A percentile compares a stretch with the other conserved stretches of the same genome.
Conservation (phyloP, 139 green algal genomes). For the Micromonas commoda region DNA sequence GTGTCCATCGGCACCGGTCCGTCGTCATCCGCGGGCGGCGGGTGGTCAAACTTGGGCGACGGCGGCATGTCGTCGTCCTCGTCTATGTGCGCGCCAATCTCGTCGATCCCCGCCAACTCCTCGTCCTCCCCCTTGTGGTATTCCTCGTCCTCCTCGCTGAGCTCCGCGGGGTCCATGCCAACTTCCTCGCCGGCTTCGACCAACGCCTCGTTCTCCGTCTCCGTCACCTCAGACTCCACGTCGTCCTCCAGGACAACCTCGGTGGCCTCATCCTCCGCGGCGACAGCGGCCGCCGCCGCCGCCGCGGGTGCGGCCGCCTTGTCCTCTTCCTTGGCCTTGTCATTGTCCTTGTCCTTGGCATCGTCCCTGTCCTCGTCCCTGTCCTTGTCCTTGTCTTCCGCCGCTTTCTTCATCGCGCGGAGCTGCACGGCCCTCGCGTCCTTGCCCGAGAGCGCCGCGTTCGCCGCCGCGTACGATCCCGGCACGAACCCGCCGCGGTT, state of each 20-base stretch:
- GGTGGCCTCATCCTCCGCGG: neutral
- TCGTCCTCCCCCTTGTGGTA: conserved; percentile 24
- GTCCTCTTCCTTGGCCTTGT: neutral
- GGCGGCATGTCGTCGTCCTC: neutral
- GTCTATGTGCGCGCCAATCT: neutral
- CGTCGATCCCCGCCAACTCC: neutral
- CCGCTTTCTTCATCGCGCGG: neutral
- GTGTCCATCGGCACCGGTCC: too few species aligned
- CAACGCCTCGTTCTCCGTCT: neutral
- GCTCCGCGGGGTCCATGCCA: conserved; percentile 3
- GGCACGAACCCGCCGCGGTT: neutral
- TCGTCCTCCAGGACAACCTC: conserved; percentile 1
- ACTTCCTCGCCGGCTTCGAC: neutral
- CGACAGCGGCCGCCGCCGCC: neutral
- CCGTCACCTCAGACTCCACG: neutral
- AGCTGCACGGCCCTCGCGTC: neutral
- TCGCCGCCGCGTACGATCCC: neutral
- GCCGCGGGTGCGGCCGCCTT: neutral
- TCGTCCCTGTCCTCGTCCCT: too few species aligned
- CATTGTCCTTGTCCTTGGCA: neutral
- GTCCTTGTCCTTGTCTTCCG: neutral
- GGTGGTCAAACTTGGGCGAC: too few species aligned
- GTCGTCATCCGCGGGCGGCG: too few species aligned
- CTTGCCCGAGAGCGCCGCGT: neutral
- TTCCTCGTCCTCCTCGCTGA: conserved; percentile 12